Evolutionary conservation across 1,284 basidiomycete species (phyloP).

Genomic region (Ustilago vetiveriae): DNA sequence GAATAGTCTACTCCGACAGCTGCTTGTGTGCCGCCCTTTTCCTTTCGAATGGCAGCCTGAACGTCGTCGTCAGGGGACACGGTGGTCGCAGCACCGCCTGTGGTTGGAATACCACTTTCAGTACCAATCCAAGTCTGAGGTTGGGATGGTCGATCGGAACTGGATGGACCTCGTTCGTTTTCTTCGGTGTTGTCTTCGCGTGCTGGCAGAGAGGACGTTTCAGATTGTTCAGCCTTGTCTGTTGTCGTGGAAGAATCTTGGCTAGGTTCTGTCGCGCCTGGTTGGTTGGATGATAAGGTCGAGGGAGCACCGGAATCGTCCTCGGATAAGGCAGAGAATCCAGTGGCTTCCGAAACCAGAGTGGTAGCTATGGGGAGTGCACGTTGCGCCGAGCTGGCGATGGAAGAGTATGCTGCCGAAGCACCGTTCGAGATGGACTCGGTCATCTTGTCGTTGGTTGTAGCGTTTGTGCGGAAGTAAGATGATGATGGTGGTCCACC

Average conservation of each 20-base stretch:
- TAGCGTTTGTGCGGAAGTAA: too few relatives aligned
- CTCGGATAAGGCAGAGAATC: conserved; percentile 24
- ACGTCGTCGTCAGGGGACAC: conserved; percentile 39
- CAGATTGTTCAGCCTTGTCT: too few relatives aligned
- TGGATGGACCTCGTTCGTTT: conserved; percentile 12
- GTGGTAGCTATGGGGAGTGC: not conserved
- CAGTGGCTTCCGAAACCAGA: conserved; percentile 13
- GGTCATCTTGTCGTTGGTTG: too few relatives aligned
- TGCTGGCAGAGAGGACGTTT: not conserved
- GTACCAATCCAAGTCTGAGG: conserved; percentile 27
- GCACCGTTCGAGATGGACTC: not conserved
- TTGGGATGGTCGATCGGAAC: conserved; percentile 10
- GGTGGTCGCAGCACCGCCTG: conserved; percentile 43
- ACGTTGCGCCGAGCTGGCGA: not conserved
- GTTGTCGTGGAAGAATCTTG: not conserved
- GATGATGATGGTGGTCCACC: too few relatives aligned
- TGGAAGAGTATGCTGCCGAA: conserved; percentile 1
- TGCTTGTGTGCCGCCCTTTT: conserved; percentile 7
- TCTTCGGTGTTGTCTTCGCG: conserved; percentile 5
- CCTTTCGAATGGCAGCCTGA: conserved; percentile 2
- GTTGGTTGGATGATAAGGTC: too few relatives aligned
- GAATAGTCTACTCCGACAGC: conserved; percentile 38
- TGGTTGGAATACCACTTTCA: conserved; percentile 45
- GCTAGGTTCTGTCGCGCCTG: too few relatives aligned
- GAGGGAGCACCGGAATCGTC: not conserved